These are phyloP conservation scores for Metarhizium sp. DNA, from an alignment of 2,329 filamentous ascomycete species.

Conservation along the genomic window DNA sequence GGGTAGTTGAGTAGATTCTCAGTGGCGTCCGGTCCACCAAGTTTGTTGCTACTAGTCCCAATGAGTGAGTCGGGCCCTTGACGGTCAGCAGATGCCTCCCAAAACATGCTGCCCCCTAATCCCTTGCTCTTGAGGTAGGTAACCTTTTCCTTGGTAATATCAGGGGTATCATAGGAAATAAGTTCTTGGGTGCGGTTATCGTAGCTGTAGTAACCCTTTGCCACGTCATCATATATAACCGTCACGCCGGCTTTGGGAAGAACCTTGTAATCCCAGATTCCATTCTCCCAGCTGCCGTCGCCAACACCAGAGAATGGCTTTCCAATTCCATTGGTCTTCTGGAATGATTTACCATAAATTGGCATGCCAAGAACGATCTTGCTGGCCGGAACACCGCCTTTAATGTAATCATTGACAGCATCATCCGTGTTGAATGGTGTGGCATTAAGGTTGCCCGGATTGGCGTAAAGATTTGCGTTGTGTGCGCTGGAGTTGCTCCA, in stretches of 20 bases:
- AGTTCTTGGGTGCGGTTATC: conserved; percentile 50
- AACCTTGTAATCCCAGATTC: conserved; percentile 74
- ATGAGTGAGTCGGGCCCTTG: conserved; percentile 52
- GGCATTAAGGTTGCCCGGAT: conserved; percentile 37
- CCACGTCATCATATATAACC: conserved; percentile 46
- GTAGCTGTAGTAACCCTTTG: conserved; percentile 63
- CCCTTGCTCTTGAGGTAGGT: conserved; percentile 51
- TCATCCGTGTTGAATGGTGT: conserved; percentile 63
- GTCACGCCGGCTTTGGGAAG: conserved; percentile 54
- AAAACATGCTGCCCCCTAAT: conserved; percentile 76
- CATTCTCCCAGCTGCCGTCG: conserved; percentile 60
- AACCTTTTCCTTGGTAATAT: conserved; percentile 52
- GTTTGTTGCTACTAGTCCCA: conserved; percentile 31
- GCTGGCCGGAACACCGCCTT: conserved; percentile 47
- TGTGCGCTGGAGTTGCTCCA: conserved; percentile 59
- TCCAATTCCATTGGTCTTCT: conserved; percentile 53
- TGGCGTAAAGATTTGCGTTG: conserved; percentile 60
- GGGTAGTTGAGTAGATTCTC: conserved; percentile 44
- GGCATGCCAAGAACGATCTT: conserved; percentile 76
- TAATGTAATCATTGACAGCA: conserved; percentile 57
- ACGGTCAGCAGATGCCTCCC: conserved; percentile 67
- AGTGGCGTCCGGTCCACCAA: conserved; percentile 31
- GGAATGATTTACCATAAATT: conserved; percentile 30
- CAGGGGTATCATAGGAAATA: conserved; percentile 62
- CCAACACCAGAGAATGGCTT: conserved; percentile 54